Base-by-base conservation (phyloP, 2,329 filamentous ascomycete genomes). In the Exophiala xenobiotica region DNA sequence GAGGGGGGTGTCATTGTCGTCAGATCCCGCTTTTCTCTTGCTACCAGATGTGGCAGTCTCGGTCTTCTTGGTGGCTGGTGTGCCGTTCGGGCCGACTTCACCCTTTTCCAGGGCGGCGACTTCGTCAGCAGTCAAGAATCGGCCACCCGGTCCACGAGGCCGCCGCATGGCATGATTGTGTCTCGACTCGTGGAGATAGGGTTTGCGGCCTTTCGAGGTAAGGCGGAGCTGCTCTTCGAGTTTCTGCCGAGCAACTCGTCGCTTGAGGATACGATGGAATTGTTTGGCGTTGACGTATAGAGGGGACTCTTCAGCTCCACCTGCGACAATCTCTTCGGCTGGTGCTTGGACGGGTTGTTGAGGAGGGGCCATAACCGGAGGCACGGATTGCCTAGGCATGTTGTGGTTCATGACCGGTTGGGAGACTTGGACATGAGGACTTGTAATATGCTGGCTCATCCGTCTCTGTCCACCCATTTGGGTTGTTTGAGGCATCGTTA, bases 261-360 rank as follows among this genome's bases (percentile, higher is more conserved):
- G 82, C 77, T 99, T 97, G 48, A 99, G 73, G 42, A 99, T 99
- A 20, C 93, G 87, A 68, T 99, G 93, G 63, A 99, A 99, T 65
- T 99, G 93, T 70, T 99, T 99, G 4, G 93, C 93, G 64, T 99
- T 99, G 65, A 99, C 93, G 63, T 99, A 99, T 1, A 99, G 76
- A 0, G 93, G 93, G 0, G 92, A 92, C 67, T 99, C 93, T 68
- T 97, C 93, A 3, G 85, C 83, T 11, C 79, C 78, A 2, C 76
- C 78, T 6, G 86, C 76, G 1, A 87, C 80, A 63, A 93, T 82
- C 67, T 96, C 91, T 57, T 88, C 83, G 56, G 81, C 80, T 71
- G 86, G 85, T 57, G 80, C 77, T 65, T 86, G 86, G 6, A 80
- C 77, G 7, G 81, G 74, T 54, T 82, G 78, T 26, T 70, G 73